phyloP scores from a whole-genome alignment of 2,329 filamentous ascomycete genomes.

The Hypoxylon sp. region DNA sequence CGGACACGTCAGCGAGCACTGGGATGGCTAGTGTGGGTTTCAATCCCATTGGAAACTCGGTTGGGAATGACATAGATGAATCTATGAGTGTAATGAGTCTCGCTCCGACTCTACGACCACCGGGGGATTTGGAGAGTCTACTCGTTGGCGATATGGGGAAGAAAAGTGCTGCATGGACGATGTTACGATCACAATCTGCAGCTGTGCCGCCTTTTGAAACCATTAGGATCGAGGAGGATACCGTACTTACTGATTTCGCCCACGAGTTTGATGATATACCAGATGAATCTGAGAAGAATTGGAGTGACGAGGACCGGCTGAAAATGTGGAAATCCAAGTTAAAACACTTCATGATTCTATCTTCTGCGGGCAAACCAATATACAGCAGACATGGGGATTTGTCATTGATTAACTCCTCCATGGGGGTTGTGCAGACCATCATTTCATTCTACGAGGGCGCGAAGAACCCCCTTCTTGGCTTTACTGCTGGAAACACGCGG shows the following conservation, averaged over 20 bases:
- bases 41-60: constrained; percentile 50
- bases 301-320: constrained; percentile 72
- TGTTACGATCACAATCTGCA: constrained; percentile 74
- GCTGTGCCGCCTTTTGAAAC: constrained; percentile 73
- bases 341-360: constrained; percentile 97
- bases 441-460: constrained; percentile 95
- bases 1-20: constrained; percentile 46
- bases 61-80: constrained; percentile 70
- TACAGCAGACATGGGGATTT: constrained; percentile 96
- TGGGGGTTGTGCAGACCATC: constrained; percentile 96
- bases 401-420: constrained; percentile 90
- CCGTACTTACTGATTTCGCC: constrained; percentile 77
- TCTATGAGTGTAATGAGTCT: constrained; percentile 77
- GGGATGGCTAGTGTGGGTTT: constrained; percentile 46
- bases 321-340: constrained; percentile 89
- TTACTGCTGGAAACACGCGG: constrained; percentile 86
- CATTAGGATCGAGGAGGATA: constrained; percentile 58
- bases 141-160: constrained; percentile 79
- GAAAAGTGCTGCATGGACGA: constrained; percentile 77
- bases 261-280: constrained; percentile 84
- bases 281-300: constrained; percentile 61
- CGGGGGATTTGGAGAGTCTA: constrained; percentile 84
- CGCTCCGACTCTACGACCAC: constrained; percentile 73
- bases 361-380: constrained; percentile 95
- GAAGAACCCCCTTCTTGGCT: constrained; percentile 82